Conservation (phyloP, 2,329 filamentous ascomycete species). For the Plectosphaerella cucumerina region DNA sequence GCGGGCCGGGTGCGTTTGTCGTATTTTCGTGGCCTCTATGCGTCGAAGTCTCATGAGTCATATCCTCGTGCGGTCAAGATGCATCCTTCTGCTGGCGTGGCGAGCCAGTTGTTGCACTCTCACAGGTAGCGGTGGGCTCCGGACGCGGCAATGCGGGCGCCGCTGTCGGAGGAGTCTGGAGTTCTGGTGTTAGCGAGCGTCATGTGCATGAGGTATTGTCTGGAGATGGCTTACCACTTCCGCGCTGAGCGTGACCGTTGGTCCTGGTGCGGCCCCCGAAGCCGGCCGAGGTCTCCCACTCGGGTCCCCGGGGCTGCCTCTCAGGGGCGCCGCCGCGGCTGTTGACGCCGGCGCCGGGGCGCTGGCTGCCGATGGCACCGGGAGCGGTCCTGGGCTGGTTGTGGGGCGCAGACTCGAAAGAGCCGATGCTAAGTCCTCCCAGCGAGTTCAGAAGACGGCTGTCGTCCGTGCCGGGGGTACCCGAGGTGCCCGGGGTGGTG, state of each 20-base stretch:
- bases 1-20: neutral
- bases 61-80: slow-evolving; percentile 8
- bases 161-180: slow-evolving; percentile 40
- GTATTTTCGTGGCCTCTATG: slow-evolving; percentile 30
- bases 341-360: slow-evolving; percentile 45
- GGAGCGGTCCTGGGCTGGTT: slow-evolving; percentile 42
- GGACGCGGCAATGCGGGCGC: slow-evolving; percentile 29
- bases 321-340: slow-evolving; percentile 46
- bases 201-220: neutral
- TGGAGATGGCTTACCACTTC: slow-evolving; percentile 48
- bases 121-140: slow-evolving; percentile 12
- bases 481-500: slow-evolving; percentile 28
- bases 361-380: slow-evolving; percentile 63
- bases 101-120: neutral
- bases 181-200: neutral
- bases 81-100: too few relatives aligned
- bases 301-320: slow-evolving; percentile 60
- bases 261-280: slow-evolving; percentile 50
- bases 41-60: slow-evolving; percentile 15
- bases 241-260: slow-evolving; percentile 58
- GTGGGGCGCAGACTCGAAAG: slow-evolving; percentile 41
- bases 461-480: slow-evolving; percentile 34
- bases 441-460: slow-evolving; percentile 43
- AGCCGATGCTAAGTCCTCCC: slow-evolving; percentile 45
- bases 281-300: slow-evolving; percentile 52